Base-by-base conservation (phyloP, 805 yeast genomes). In the Yamadazyma philogaea region DNA sequence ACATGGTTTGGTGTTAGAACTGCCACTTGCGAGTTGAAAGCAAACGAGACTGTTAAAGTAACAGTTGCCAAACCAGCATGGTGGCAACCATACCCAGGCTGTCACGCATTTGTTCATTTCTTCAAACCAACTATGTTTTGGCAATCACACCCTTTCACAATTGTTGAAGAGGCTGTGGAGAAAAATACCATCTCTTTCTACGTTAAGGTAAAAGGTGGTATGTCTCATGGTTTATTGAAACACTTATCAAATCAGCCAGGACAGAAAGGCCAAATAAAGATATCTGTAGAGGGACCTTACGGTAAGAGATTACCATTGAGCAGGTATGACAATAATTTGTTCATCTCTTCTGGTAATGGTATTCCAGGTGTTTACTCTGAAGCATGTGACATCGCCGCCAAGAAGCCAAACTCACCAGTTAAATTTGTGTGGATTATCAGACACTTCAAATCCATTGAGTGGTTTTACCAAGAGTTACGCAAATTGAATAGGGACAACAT, bases 111-210 rank as follows among this genome's bases (percentile, higher is more conserved):
- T 55, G 56, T 70, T 32, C 63, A 66, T 52, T 69, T 70, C 54
- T 41, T 68, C 30, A 55, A 67, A 48, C 64, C 71, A 14, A 50
- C 64, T 2, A 59, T 61, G 46, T 70, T 68, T 60, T 70, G 74
- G 74, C 74, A 70, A 52, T 63, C 74, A 8, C 75, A 70, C 52
- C 75, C 75, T 6, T 71, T 71, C 55, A 64, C 75, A 24, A 52
- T 68, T 31, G 67, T 68, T 32, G 52, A 53, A 39, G 40, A 44
- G 28, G 43, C 41, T 10, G 42, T 30, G 8, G 56, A 51, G 42
- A 62, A 67, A 14, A 70, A 78, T 30, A 67, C 72, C 44, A 59
- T 68, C 35, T 74, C 74, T 22, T 67, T 81, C 38, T 61, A 69
- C 39, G 63, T 78, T 37, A 74, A 74, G 53, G 66, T 63, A 34